Evolutionary conservation across 2,329 filamentous ascomycete species (phyloP), one percentile per base, ranked within the genome.

Genomic region (Venturia oleaginea): DNA sequence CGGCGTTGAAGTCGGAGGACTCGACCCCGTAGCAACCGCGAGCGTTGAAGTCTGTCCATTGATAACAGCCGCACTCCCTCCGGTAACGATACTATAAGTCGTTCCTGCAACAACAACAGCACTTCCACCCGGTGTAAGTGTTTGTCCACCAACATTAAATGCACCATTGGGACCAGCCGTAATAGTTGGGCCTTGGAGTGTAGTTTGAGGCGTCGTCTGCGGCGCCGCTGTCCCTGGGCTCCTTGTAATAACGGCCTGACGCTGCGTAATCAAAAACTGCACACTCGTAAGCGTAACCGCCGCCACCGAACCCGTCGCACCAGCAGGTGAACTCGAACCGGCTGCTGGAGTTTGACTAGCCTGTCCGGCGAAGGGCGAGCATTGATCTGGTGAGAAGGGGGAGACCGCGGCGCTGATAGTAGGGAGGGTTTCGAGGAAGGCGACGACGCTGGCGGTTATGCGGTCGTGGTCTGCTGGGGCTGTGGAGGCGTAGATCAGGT

Each of bases 91-190:
- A 38, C 51, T 61, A 34, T 32, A n/a, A 43, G 55, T 66, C 24
- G 34, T 66, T 22, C 59, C 59, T 17, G 24, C n/a, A 19, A 65
- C 42, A 34, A 54, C 43, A 15, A 57, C 40, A 24, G 48, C 62
- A 22, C 62, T 17, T 13, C 66, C 66, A 17, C 67, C 67, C 17
- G 67, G 59, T 15, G 61, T 38, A 4, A 68, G 59, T 7, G 43
- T 65, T 22, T 57, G 27, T 11, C 64, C 66, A 40, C 61, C 61
- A 40, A 67, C 11, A 61, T 17, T 48, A n/a, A 65, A 62, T 6
- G 5, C 60, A 55, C 67, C 67, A 37, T 24, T 55, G 6, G 55
- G 5, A 11, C 62, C 54, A 13, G 61, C 66, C 11, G 67, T 66
- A 38, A 66, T 38, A 17, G 64, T 64, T 3, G 5, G 34, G 11